A percentile compares a stretch with the other conserved stretches of the same genome.
phyloP scores from a whole-genome alignment of 1,139 yeast species.

The Taphrina pruni region DNA sequence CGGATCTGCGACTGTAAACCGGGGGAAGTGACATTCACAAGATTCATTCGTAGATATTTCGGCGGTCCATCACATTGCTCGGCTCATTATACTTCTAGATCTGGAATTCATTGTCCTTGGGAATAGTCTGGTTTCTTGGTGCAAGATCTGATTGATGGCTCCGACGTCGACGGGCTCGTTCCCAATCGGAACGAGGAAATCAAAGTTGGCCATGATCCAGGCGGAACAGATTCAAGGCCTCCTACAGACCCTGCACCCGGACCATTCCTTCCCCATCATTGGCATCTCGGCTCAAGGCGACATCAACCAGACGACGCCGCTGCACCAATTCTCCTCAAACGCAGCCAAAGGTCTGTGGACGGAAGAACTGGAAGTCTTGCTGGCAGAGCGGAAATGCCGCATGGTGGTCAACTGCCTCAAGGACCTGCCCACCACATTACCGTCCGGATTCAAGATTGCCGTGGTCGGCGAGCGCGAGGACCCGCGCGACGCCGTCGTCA shows the following conservation, averaged over 20 bases:
- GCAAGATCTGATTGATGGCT: neutral
- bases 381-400: slow-evolving; percentile 75
- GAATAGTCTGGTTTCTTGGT: neutral
- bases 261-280: slow-evolving; percentile 68
- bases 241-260: slow-evolving; percentile 67
- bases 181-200: slow-evolving; percentile 81
- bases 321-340: slow-evolving; percentile 67
- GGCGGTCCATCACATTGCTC: too few relatives aligned
- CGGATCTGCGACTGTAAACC: neutral
- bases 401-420: slow-evolving; percentile 91
- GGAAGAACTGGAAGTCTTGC: slow-evolving; percentile 81
- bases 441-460: slow-evolving; percentile 87
- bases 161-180: slow-evolving; percentile 1
- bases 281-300: slow-evolving; percentile 91
- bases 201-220: slow-evolving; percentile 84
- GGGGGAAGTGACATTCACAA: neutral
- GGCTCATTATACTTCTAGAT: too few relatives aligned
- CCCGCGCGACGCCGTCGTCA: slow-evolving; percentile 81
- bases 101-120: neutral
- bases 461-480: slow-evolving; percentile 78
- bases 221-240: slow-evolving; percentile 71
- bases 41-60: too few relatives aligned
- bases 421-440: slow-evolving; percentile 92
- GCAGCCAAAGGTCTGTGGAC: slow-evolving; percentile 98
- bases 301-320: slow-evolving; percentile 79